These are phyloP conservation scores for Pleurotus eryngii DNA, from an alignment of 768 basidiomycete genomes.

Conservation along the genomic window DNA sequence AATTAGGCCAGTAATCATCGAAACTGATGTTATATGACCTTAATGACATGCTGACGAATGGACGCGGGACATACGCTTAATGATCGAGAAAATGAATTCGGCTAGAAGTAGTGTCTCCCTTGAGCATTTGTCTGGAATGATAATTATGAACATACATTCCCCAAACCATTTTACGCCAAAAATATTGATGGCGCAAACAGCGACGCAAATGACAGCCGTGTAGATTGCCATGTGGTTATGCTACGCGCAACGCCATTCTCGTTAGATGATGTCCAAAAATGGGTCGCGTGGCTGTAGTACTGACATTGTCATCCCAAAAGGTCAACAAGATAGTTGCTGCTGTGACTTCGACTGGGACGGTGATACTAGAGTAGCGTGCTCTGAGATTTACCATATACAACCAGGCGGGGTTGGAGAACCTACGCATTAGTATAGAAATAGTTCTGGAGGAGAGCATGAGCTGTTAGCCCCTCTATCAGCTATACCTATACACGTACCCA, in stretches of 20 bases:
- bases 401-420: slow-evolving; percentile 4
- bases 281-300: slow-evolving; percentile 11
- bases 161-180: slow-evolving; percentile 52
- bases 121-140: not conserved
- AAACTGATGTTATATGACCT: slow-evolving; percentile 31
- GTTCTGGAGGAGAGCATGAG: slow-evolving; percentile 17
- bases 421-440: slow-evolving; percentile 40
- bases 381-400: too few species aligned
- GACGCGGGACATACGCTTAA: slow-evolving; percentile 45
- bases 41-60: not conserved
- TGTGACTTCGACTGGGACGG: slow-evolving; percentile 68
- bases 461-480: too few species aligned
- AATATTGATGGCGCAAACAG: slow-evolving; percentile 62
- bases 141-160: slow-evolving; percentile 23
- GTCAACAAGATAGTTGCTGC: slow-evolving; percentile 67
- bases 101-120: slow-evolving; percentile 26
- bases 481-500: slow-evolving; percentile 34
- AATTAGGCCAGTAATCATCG: slow-evolving; percentile 54
- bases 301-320: slow-evolving; percentile 68
- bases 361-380: too few species aligned
- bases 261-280: too few species aligned
- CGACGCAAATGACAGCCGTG: slow-evolving; percentile 53
- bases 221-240: slow-evolving; percentile 50
- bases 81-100: slow-evolving; percentile 61
- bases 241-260: slow-evolving; percentile 21